Percentiles rank a stretch among this genome's conserved stretches.
Evolutionary conservation across 176 grass and related monocot genomes (phyloP).

Genomic region (Luzula sylvatica): DNA sequence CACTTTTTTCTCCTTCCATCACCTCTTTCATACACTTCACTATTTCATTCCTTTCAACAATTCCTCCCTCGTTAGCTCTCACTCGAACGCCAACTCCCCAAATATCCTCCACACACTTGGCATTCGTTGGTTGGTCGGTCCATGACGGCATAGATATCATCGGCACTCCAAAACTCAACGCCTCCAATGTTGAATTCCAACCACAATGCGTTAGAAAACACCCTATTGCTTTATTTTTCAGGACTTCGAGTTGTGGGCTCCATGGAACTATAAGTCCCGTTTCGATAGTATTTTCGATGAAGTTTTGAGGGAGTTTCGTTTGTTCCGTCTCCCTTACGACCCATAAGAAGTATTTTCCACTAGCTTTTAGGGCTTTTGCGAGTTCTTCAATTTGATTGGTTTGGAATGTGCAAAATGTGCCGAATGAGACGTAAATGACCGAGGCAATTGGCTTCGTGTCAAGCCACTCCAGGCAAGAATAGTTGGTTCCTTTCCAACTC

Average conservation of each 20-base stretch:
- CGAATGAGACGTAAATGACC: constrained; percentile 3
- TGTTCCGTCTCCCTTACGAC: constrained; percentile 6
- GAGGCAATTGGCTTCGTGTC: neutral
- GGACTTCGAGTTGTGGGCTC: constrained; percentile 3
- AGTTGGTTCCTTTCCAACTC: neutral
- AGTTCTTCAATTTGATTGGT: neutral
- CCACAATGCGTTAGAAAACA: constrained; percentile 21
- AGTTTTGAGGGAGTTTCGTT: neutral
- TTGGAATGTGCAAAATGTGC: neutral
- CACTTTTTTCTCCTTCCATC: constrained; percentile 15
- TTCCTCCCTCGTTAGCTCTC: neutral
- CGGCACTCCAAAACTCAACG: neutral
- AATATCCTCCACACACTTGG: neutral
- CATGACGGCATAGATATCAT: neutral
- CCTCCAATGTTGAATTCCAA: constrained; percentile 20
- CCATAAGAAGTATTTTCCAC: constrained; percentile 7
- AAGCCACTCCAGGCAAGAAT: constrained; percentile 2
- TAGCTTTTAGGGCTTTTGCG: neutral
- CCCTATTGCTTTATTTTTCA: constrained; percentile 1
- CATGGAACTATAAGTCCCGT: constrained; percentile 7
- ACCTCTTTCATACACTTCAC: neutral
- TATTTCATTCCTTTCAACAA: neutral
- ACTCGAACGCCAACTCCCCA: constrained; percentile 14
- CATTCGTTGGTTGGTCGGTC: constrained; percentile 19
- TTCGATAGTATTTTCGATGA: neutral